A percentile compares a stretch with the other conserved stretches of the same genome.
Evolutionary conservation across 1,139 yeast species (phyloP).

Genomic region (Yamadazyma aaseri): DNA sequence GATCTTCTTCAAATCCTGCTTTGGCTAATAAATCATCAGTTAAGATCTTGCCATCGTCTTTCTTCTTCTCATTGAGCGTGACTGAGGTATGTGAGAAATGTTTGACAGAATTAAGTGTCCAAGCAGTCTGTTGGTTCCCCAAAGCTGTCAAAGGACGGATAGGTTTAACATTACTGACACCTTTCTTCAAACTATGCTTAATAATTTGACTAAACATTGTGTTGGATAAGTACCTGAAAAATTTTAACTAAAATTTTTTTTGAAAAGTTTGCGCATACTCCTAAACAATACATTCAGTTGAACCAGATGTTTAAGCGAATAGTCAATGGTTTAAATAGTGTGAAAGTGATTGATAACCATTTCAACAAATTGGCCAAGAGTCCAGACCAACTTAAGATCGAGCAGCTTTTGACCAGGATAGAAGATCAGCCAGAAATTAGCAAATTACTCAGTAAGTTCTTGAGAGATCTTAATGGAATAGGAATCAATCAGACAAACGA

Average conservation of each 20-base stretch:
- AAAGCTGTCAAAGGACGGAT: not conserved
- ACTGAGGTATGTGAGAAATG: not conserved
- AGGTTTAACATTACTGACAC: not conserved
- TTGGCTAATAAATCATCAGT: slow-evolving; percentile 79
- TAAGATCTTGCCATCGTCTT: slow-evolving; percentile 38
- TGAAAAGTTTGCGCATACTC: not conserved
- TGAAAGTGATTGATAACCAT: slow-evolving; percentile 29
- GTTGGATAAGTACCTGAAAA: not conserved
- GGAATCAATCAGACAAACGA: slow-evolving; percentile 26
- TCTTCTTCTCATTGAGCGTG: slow-evolving; percentile 3
- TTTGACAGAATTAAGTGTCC: not conserved
- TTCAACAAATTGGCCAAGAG: slow-evolving; percentile 20
- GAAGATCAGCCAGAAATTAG: slow-evolving; percentile 30
- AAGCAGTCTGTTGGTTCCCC: not conserved
- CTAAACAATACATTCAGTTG: too few species aligned
- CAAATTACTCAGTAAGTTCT: slow-evolving; percentile 30
- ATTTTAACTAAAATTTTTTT: slow-evolving; percentile 1
- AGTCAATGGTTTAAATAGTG: slow-evolving; percentile 28
- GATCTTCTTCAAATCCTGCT: slow-evolving; percentile 71
- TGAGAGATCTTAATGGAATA: slow-evolving; percentile 29
- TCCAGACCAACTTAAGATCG: slow-evolving; percentile 21
- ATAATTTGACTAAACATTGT: slow-evolving; percentile 5
- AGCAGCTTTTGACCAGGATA: slow-evolving; percentile 26
- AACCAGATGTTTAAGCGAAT: slow-evolving; percentile 15
- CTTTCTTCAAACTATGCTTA: slow-evolving; percentile 4